Base-by-base conservation (phyloP, 2,329 filamentous ascomycete species). In the Fusarium duplospermum region DNA sequence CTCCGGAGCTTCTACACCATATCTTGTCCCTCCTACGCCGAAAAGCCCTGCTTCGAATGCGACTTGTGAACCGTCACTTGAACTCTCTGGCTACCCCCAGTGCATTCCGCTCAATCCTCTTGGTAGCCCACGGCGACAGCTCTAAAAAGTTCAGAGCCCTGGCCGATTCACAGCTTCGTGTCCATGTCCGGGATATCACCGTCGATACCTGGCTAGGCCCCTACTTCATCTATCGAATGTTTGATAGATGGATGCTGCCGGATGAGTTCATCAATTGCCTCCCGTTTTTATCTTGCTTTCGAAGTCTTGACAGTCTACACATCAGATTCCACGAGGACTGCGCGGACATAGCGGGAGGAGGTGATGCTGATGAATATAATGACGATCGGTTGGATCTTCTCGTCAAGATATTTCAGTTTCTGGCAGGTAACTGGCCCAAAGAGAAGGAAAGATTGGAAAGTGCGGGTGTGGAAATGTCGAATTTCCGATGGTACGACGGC, bases 41-140 rank as follows among this genome's bases (percentile, higher is more conserved):
- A 6, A 1, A 14, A 8, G 31, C 42, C 4, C 27, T 70, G 0
- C 33, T 62, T 2, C 2, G 9, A 1, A 6, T 83, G 29, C 83
- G 70, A 62, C 77, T 80, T 11, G 78, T 80, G 14, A 82, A 71
- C 8, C 79, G 76, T 31, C 78, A 78, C 38, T 78, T 78, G 18
- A 80, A 64, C 27, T 76, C 78, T 31, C 80, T 81, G 22, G 52
- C 57, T 2, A 67, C 71, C 0, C 40, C 20, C 4, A 16, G 35
- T 0, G 50, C 36, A 1, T 67, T 70, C 8, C 33, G 16, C 6
- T 40, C 13, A 2, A 3, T 73, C 14, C 24, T 14, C 2, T 63
- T 73, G 10, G 27, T 20, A 6, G 33, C 65, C 5, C 13, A 58
- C 0, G 60, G 45, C 3, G 10, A 52, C 6, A 20, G 60, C 1